Conservation (phyloP, 2,329 filamentous ascomycete genomes). For the Fusarium newnesense region DNA sequence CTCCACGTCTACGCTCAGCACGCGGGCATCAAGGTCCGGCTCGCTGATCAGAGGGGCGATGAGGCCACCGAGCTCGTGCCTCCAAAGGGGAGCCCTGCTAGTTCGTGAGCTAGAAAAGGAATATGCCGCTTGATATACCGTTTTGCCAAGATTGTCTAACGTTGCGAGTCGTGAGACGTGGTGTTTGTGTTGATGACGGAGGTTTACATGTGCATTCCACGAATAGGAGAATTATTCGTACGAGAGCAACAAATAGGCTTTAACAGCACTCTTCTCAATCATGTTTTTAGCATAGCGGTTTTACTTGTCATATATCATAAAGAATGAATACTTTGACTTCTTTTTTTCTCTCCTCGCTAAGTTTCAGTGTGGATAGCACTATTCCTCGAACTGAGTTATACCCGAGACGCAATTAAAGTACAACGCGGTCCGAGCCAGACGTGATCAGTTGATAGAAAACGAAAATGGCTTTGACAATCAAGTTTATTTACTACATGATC, state of each 20-base stretch:
- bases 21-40: constrained; percentile 47
- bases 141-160: background rate
- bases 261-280: background rate
- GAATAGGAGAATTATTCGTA: background rate
- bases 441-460: background rate
- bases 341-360: background rate
- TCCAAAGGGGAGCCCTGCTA: constrained; percentile 18
- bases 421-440: background rate
- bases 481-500: background rate
- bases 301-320: background rate
- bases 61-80: constrained; percentile 40
- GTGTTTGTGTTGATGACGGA: constrained; percentile 10
- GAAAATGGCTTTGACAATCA: background rate
- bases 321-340: background rate
- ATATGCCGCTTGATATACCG: background rate
- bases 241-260: background rate
- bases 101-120: background rate
- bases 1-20: constrained; percentile 53
- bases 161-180: background rate
- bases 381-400: constrained; percentile 3
- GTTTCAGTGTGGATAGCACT: background rate
- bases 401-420: constrained; percentile 16
- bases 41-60: constrained; percentile 47
- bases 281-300: background rate
- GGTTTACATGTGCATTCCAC: background rate